Base-by-base conservation (phyloP, 208 protist genomes). In the Phytomonas sp. region DNA sequence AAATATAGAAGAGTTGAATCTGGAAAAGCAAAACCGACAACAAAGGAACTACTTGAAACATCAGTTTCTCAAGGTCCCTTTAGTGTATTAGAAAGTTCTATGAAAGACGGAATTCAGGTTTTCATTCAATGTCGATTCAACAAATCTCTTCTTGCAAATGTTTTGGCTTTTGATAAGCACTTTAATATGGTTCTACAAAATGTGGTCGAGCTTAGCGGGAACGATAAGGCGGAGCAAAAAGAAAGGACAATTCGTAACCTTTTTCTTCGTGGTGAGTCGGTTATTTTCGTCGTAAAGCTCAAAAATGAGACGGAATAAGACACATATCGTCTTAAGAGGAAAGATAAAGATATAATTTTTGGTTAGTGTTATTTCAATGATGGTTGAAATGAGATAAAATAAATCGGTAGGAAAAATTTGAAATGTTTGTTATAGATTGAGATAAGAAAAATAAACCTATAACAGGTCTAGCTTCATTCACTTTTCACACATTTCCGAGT, bases 91-190 rank as follows among this genome's bases (percentile, higher is more conserved):
- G 85, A 94, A 40, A 82, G 69, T 11, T 83, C 90, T 56, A 91
- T 96, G 84, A 82, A 83, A 49, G 78, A 89, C 26, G 81, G 79
- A 29, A 92, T 81, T 23, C 89, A 96, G 59, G 95, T 99, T 11
- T 91, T 99, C 30, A 98, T 99, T 56, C 98, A 98, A 78, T 99
- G 96, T 72, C 91, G 99, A 49, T 99, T 99, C 81, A 99, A 99
- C 83, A 97, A 98, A 66, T 99, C 99, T 75, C 84, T 99, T 8
- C 78, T 99, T 30, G 98, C 86, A 8, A 87, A 93, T 32, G 98
- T 99, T 1, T 96, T 98, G 74, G 99, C 99, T 7, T 99, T 99
- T 82, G 99, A 99, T 82, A 92, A 99, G 52, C 99, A 99, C 86
- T 99, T 98, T 76, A 99, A 99, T 78, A 96, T 99, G 79, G 97